Base-by-base conservation (phyloP, 2,329 filamentous ascomycete genomes). In the Bipolaris gigantea region DNA sequence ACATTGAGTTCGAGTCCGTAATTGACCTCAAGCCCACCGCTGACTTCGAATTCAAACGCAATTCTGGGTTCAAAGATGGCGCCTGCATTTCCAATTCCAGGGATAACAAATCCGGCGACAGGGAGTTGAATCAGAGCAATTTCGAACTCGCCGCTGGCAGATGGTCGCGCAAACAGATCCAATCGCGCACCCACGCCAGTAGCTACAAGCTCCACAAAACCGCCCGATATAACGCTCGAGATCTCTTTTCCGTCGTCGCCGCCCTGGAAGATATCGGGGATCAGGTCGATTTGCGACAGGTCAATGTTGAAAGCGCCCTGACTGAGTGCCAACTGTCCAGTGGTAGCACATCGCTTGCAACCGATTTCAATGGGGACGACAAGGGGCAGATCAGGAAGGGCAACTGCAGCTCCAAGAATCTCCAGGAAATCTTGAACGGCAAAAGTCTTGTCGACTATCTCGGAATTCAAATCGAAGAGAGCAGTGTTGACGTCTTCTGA, bases 1-100 rank as follows among this genome's bases (percentile, higher is more conserved):
- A 71, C 59, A 62, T 61, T 54, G n/a, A 75, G 51, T 36, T 75
- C 70, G 34, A 75, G 70, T 9, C 73, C 73, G 39, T 73, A 74
- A 32, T 55, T 67, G 21, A 75, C 55, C n/a, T 72, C 67, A 25
- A 76, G 56, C 3, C 60, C 60, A 13, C 64, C 64, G 11, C 52
- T 55, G 4, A 75, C 55, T 0, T 71, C 45, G 25, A 70, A 73
- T 11, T 66, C 63, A 4, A 65, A 61, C 7, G 50, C 54, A 25
- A 76, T 60, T 8, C 51, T 56, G 3, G 71, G 67, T 19, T 66
- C 64, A 49, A 75, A 73, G 19, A 63, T 45, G n/a, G 71, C 67
- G 35, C 72, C 73, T 13, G 73, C 72, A n/a, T 65, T 55, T 1
- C 72, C 73, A 16, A 76, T 63, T 5, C 67, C 67, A 1, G 73